A percentile compares a stretch with the other conserved stretches of the same genome.
phyloP scores from a whole-genome alignment of 345 rosid genomes.

The Camelina sativa region DNA sequence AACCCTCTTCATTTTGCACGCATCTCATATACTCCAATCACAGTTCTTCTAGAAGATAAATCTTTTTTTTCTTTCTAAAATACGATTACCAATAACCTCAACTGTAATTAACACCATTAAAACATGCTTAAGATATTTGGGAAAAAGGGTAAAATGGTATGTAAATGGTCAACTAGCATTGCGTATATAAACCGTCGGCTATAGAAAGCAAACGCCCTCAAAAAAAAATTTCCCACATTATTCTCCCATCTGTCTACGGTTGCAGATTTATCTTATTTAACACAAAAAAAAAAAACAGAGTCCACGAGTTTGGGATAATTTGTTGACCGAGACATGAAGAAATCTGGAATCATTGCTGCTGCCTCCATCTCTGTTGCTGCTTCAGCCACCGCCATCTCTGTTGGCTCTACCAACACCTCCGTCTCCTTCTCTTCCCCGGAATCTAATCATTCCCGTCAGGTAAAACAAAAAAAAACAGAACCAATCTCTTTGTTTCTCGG shows the following conservation, averaged over 20 bases:
- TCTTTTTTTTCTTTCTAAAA: background rate
- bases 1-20: too few species aligned
- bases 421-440: slow-evolving; percentile 51
- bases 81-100: background rate
- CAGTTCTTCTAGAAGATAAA: background rate
- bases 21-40: too few species aligned
- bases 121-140: background rate
- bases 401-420: slow-evolving; percentile 55
- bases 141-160: slow-evolving; percentile 30
- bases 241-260: slow-evolving; percentile 38
- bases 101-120: background rate
- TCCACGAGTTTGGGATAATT: slow-evolving; percentile 1
- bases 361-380: slow-evolving; percentile 58
- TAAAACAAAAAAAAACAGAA: slow-evolving; percentile 20
- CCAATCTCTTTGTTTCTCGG: background rate
- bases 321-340: slow-evolving; percentile 52
- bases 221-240: background rate
- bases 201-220: background rate
- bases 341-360: slow-evolving; percentile 58
- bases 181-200: slow-evolving; percentile 40
- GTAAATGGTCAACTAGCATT: slow-evolving; percentile 22
- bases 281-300: background rate
- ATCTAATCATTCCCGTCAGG: slow-evolving; percentile 54
- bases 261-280: slow-evolving; percentile 7
- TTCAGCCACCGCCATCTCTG: slow-evolving; percentile 50